Evolutionary conservation across 371 early-diverging fungal genomes (phyloP).

Genomic region (Syncephalastrum racemosum): DNA sequence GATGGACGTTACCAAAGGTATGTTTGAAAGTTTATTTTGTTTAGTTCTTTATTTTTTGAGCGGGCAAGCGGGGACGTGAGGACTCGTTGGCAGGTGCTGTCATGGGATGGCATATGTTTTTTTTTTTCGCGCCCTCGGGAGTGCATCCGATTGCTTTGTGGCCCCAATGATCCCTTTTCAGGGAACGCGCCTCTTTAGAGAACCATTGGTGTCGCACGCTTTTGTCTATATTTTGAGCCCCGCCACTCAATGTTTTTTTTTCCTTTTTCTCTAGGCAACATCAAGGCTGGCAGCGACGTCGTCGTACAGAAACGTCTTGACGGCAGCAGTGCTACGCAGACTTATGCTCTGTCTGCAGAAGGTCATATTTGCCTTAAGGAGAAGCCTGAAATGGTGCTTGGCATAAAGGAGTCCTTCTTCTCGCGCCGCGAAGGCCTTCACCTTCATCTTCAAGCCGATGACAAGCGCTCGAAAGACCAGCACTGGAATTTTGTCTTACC

Average conservation of each 20-base stretch:
- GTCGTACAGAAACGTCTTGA: conserved; percentile 43
- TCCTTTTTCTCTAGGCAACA: conserved; percentile 26
- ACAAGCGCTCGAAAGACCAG: conserved; percentile 44
- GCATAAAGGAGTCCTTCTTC: conserved; percentile 53
- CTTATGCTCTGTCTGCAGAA: conserved; percentile 34
- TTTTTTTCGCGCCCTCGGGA: too few species aligned
- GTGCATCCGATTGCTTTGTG: too few species aligned
- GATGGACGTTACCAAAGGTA: conserved; percentile 60
- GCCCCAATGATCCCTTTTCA: background rate
- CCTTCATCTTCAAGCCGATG: conserved; percentile 45
- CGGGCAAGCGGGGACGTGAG: conserved; percentile 5
- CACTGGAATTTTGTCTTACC: conserved; percentile 50
- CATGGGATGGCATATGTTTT: background rate
- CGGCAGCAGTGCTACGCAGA: conserved; percentile 28
- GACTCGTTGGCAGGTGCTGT: background rate
- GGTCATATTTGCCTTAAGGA: conserved; percentile 47
- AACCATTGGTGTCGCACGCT: too few species aligned
- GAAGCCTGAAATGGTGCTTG: conserved; percentile 47
- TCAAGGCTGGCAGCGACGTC: conserved; percentile 49
- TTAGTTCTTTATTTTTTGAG: conserved; percentile 5
- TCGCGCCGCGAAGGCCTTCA: conserved; percentile 47
- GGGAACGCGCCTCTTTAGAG: conserved; percentile 3
- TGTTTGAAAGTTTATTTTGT: background rate
- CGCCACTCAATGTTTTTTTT: background rate
- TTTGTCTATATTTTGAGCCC: too few species aligned